Evolutionary conservation across 805 yeast genomes (phyloP).

Genomic region (Blastobotrys americana): DNA sequence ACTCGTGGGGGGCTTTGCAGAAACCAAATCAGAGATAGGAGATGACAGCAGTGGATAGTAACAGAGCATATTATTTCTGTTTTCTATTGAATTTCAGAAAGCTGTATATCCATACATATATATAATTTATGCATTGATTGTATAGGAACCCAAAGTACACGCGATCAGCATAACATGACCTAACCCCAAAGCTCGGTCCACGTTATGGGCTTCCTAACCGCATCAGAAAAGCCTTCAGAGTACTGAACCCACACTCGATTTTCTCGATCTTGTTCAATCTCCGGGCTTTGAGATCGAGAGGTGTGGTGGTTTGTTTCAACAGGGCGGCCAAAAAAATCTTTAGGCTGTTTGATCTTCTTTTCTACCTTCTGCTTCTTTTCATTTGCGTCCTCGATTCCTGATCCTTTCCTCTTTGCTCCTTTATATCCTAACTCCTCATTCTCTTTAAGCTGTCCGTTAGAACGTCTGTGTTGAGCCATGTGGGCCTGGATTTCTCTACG

Average conservation of each 20-base stretch:
- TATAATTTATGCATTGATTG: no score
- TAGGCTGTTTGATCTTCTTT: conserved; percentile 1
- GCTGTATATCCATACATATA: no score
- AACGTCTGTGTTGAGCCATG: conserved; percentile 2
- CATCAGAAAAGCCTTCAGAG: conserved; percentile 87
- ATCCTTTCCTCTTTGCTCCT: conserved; percentile 4
- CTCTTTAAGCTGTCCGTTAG: neutral
- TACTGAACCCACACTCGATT: conserved; percentile 71
- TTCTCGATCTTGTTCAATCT: conserved; percentile 4
- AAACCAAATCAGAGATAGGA: no score
- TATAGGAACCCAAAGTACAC: no score
- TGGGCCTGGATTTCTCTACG: conserved; percentile 9
- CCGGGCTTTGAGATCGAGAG: neutral
- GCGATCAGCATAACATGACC: no score
- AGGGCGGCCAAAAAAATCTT: conserved; percentile 19
- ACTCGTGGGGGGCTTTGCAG: no score
- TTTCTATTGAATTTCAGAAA: no score
- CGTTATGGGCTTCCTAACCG: conserved; percentile 74
- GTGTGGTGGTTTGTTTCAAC: no score
- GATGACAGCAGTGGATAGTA: no score
- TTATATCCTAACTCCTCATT: neutral
- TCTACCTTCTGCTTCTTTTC: conserved; percentile 8
- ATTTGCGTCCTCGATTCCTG: conserved; percentile 1
- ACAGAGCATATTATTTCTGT: no score
- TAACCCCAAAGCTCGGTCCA: conserved; percentile 51